Conservation (phyloP, 75 land plant genomes). For the Selaginella tamariscina region DNA sequence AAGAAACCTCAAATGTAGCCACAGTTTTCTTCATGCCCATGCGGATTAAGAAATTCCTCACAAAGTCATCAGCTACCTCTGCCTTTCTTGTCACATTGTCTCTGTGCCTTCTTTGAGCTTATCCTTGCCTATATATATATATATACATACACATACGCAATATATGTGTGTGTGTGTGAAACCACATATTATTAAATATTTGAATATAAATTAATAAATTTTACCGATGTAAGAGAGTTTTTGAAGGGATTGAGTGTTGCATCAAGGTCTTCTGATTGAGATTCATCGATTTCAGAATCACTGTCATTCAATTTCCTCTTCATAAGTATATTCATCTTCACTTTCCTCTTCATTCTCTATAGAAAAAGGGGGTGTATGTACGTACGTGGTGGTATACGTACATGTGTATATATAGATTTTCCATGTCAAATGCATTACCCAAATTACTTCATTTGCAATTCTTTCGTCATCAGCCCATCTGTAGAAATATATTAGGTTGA, state of each 20-base stretch:
- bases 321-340: conserved; percentile 24
- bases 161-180: background rate
- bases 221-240: conserved; percentile 28
- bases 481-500: too few relatives aligned
- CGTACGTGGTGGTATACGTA: too few relatives aligned
- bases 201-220: too few relatives aligned
- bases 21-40: conserved; percentile 20
- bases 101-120: conserved; percentile 1
- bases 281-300: conserved; percentile 24
- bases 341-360: conserved; percentile 5
- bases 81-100: background rate
- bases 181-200: background rate
- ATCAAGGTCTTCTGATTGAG: conserved; percentile 31
- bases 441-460: too few relatives aligned
- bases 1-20: conserved; percentile 23
- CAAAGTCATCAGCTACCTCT: conserved; percentile 32
- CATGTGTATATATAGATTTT: too few relatives aligned
- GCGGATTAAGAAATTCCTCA: conserved; percentile 27
- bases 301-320: conserved; percentile 28
- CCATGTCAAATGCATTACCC: too few relatives aligned
- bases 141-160: background rate
- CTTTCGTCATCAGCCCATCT: too few relatives aligned
- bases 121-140: conserved; percentile 9
- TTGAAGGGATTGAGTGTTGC: conserved; percentile 27
- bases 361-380: too few relatives aligned